A percentile compares a stretch with the other conserved stretches of the same genome.
These are phyloP conservation scores for Rhizopus microsporus DNA, from an alignment of 371 early-diverging fungal species.

Conservation along the genomic window DNA sequence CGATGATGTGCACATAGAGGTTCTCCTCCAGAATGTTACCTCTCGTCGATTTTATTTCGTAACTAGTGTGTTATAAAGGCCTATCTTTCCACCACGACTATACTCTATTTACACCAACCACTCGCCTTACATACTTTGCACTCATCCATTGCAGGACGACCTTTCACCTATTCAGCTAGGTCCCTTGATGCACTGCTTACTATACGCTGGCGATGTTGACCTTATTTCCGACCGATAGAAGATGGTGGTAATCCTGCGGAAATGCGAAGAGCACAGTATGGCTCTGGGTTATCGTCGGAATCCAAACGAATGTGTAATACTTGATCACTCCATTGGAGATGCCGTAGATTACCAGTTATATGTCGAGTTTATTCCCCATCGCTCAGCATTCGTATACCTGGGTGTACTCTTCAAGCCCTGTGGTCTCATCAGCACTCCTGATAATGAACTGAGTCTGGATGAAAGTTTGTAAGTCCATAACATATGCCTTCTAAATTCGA, in stretches of 20 bases:
- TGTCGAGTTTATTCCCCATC: no score
- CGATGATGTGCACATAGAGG: slow-evolving; percentile 13
- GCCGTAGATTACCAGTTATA: no score
- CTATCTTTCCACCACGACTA: slow-evolving; percentile 19
- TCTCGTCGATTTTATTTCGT: slow-evolving; percentile 14
- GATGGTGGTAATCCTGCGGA: slow-evolving; percentile 3
- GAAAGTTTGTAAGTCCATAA: slow-evolving; percentile 18
- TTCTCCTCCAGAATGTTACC: slow-evolving; percentile 2
- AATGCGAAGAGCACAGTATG: slow-evolving; percentile 10
- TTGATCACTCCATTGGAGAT: not conserved
- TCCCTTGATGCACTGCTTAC: not conserved
- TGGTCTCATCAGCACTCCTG: not conserved
- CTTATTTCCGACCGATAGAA: slow-evolving; percentile 11
- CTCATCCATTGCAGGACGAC: not conserved
- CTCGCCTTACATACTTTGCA: slow-evolving; percentile 6
- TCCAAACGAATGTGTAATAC: slow-evolving; percentile 8
- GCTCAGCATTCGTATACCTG: no score
- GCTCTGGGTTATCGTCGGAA: slow-evolving; percentile 14
- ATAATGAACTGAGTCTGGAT: slow-evolving; percentile 16
- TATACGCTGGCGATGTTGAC: slow-evolving; percentile 26
- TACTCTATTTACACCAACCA: slow-evolving; percentile 26
- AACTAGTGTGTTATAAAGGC: slow-evolving; percentile 31
- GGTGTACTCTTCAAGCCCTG: no score
- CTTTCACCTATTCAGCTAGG: not conserved
- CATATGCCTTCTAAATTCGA: slow-evolving; percentile 5